These are phyloP conservation scores for Pseudocercospora eumusae DNA, from an alignment of 2,329 filamentous ascomycete genomes.

Conservation along the genomic window DNA sequence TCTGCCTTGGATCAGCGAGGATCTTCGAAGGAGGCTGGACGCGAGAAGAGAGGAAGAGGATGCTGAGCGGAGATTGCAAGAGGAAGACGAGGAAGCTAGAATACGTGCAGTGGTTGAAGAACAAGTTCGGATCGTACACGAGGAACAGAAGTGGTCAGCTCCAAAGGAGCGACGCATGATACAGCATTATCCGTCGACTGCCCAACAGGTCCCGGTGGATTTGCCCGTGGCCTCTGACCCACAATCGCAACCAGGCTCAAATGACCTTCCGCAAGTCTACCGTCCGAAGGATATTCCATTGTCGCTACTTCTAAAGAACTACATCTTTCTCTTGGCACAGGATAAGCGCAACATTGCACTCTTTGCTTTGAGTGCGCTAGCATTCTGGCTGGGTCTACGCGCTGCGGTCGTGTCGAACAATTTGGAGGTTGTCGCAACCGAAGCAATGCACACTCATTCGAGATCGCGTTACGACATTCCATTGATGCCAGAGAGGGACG, in stretches of 20 bases:
- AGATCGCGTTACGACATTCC: conserved; percentile 2
- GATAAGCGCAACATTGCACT: conserved; percentile 58
- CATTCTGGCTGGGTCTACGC: conserved; percentile 23
- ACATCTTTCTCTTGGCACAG: conserved; percentile 53
- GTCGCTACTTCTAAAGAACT: conserved; percentile 55
- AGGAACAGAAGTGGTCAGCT: conserved; percentile 10
- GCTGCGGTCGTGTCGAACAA: conserved; percentile 16
- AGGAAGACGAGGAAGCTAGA: conserved; percentile 38
- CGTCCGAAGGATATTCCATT: conserved; percentile 52
- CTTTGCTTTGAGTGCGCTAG: conserved; percentile 43
- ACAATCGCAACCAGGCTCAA: too few species aligned
- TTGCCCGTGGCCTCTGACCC: background rate
- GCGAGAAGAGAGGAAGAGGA: conserved; percentile 49
- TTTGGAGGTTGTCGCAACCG: background rate
- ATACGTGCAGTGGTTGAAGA: conserved; percentile 29
- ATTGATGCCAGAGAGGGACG: background rate
- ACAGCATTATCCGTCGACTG: background rate
- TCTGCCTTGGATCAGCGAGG: conserved; percentile 67
- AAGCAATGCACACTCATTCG: background rate
- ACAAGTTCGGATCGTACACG: conserved; percentile 24
- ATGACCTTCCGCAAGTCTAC: conserved; percentile 38
- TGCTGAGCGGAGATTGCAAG: conserved; percentile 35
- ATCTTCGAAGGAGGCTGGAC: conserved; percentile 62
- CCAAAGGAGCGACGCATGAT: background rate
- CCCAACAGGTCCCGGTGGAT: background rate